Evolutionary conservation across 192 early-diverging fungal genomes (phyloP), one percentile per base, ranked within the genome.

Genomic region (Linnemannia elongata): DNA sequence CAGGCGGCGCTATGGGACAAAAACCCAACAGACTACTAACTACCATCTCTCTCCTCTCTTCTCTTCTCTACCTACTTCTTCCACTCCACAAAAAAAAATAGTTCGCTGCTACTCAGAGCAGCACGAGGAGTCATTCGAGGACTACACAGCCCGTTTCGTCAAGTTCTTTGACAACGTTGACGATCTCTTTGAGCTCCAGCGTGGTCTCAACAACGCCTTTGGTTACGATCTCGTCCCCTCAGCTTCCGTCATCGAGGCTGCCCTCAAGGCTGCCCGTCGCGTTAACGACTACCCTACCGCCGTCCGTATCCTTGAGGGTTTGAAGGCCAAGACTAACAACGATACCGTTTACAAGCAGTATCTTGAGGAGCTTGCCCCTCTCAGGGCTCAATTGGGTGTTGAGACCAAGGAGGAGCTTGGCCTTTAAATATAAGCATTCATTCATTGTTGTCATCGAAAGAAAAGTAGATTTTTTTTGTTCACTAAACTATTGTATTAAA

Each of bases 181-280:
- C 72, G 98, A 99, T 91, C 93, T 96, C 83, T 99, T 98, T 90
- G 98, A 99, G 93, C 93, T 99, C 57, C 97, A 99, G 93, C 94
- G 97, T 82, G 97, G 98, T 41, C 92, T 99, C 88, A 99, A 99
- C 94, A 97, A 99, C 90, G 95, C 96, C 89, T 99, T 99, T 88
- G 94, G 96, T 55, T 96, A 97, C 87, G 97, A 99, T 92, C 94
- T 98, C 88, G 97, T 97, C 35, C 98, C 98, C 45, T 90, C 95
- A n/a, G 90, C 96, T 78, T 94, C 94, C 60, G 96, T 99, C 47
- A 93, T 98, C 88, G 94, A 95, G 81, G 94, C 97, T 49, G 97
- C 97, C 36, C 90, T 99, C 80, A 95, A 94, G 88, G 98, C 98
- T 49, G 90, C 96, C 78, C 94, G 98, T 74, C 94, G 97, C 78